These are phyloP conservation scores for Colletotrichum lupini DNA, from an alignment of 2,329 filamentous ascomycete genomes.

Conservation along the genomic window DNA sequence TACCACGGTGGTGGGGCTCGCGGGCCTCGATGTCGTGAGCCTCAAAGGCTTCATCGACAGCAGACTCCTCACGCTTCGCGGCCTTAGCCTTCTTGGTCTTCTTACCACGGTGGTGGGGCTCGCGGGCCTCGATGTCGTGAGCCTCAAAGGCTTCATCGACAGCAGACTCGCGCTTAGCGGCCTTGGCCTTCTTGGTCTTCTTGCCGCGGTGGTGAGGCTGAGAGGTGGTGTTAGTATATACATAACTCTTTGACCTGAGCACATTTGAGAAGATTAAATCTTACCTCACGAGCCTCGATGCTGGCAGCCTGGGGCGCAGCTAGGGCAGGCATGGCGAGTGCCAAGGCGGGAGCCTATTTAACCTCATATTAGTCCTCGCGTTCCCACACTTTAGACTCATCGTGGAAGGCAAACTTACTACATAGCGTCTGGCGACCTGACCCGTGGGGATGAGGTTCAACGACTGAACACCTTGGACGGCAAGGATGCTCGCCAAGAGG, in stretches of 20 bases:
- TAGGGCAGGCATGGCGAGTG: constrained; percentile 27
- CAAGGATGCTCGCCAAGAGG: constrained; percentile 35
- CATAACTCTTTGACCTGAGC: not conserved
- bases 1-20: constrained; percentile 25
- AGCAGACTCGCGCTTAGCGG: not conserved
- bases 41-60: constrained; percentile 10
- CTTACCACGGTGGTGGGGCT: constrained; percentile 35
- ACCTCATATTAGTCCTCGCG: not conserved
- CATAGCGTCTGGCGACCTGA: constrained; percentile 28
- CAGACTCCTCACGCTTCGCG: not conserved
- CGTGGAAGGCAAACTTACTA: constrained; percentile 18
- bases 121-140: constrained; percentile 31
- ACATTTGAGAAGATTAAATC: not conserved
- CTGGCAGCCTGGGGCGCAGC: constrained; percentile 23
- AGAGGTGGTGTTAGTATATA: not conserved
- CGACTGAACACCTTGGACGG: constrained; percentile 30
- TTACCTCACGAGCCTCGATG: constrained; percentile 34
- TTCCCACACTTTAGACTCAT: constrained; percentile 10
- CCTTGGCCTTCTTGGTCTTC: constrained; percentile 16
- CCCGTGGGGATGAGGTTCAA: constrained; percentile 22
- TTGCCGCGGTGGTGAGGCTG: constrained; percentile 33
- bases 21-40: constrained; percentile 28
- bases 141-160: constrained; percentile 8
- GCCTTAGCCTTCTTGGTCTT: constrained; percentile 14
- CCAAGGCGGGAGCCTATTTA: constrained; percentile 30